phyloP scores from a whole-genome alignment of 148 eudicot genomes.

The Rhododendron mucronatum region DNA sequence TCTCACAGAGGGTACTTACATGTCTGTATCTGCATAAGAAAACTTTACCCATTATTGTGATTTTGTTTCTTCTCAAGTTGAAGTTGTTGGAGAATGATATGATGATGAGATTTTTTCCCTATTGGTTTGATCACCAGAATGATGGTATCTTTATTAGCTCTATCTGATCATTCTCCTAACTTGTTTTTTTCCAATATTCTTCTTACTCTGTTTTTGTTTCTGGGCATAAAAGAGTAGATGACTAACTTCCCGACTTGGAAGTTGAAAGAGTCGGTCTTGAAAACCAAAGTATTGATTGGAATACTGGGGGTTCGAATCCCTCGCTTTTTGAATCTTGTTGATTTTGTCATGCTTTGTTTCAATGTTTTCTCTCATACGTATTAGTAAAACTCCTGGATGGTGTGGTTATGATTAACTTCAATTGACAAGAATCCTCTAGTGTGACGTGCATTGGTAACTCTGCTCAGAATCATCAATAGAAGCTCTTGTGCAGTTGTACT shows the following conservation, averaged over 20 bases:
- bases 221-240: neutral
- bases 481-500: neutral
- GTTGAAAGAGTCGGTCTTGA: neutral
- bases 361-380: neutral
- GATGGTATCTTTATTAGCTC: neutral
- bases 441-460: neutral
- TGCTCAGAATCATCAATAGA: neutral
- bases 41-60: neutral
- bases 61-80: neutral
- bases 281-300: neutral
- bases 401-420: neutral
- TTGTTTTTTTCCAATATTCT: neutral
- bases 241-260: neutral
- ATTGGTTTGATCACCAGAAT: neutral
- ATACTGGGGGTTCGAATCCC: neutral
- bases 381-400: neutral
- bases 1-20: neutral
- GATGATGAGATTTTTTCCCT: neutral
- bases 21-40: neutral
- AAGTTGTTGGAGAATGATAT: neutral
- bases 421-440: neutral
- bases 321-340: neutral
- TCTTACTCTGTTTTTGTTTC: neutral
- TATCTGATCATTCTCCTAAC: neutral
- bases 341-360: neutral